A percentile compares a stretch with the other conserved stretches of the same genome.
Conservation (phyloP, 2,329 filamentous ascomycete species). For the Alternaria sp. region DNA sequence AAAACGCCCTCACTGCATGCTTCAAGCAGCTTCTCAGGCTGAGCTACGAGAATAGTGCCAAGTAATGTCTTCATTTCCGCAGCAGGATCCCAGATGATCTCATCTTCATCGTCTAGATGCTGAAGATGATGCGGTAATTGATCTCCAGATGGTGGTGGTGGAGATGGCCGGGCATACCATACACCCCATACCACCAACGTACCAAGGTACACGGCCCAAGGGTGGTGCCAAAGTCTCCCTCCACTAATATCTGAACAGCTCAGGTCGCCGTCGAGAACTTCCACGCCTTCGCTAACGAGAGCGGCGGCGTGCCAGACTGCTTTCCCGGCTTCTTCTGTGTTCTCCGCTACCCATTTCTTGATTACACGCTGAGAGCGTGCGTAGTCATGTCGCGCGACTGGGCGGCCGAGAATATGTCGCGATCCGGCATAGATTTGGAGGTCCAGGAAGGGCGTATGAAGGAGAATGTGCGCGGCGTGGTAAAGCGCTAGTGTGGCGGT, state of each 20-base stretch:
- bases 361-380: constrained; percentile 58
- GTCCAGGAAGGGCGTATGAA: constrained; percentile 66
- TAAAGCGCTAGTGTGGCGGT: constrained; percentile 63
- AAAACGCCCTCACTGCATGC: constrained; percentile 25
- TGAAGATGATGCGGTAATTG: constrained; percentile 4
- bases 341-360: constrained; percentile 57
- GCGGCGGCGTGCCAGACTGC: constrained; percentile 63
- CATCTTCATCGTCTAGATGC: constrained; percentile 49
- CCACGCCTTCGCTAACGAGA: constrained; percentile 59
- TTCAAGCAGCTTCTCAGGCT: constrained; percentile 46
- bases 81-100: constrained; percentile 59
- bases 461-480: constrained; percentile 63
- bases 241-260: constrained; percentile 54
- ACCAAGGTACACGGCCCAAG: constrained; percentile 67
- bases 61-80: constrained; percentile 58
- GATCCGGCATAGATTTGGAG: constrained; percentile 68
- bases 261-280: constrained; percentile 50
- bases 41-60: constrained; percentile 49
- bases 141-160: background rate
- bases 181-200: constrained; percentile 66
- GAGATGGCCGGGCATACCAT: constrained; percentile 52
- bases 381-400: constrained; percentile 60
- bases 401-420: constrained; percentile 63
- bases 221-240: constrained; percentile 63
- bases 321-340: constrained; percentile 47